Evolutionary conservation across 164 flowering plant species (phyloP).

Genomic region (Warburgia ugandensis): DNA sequence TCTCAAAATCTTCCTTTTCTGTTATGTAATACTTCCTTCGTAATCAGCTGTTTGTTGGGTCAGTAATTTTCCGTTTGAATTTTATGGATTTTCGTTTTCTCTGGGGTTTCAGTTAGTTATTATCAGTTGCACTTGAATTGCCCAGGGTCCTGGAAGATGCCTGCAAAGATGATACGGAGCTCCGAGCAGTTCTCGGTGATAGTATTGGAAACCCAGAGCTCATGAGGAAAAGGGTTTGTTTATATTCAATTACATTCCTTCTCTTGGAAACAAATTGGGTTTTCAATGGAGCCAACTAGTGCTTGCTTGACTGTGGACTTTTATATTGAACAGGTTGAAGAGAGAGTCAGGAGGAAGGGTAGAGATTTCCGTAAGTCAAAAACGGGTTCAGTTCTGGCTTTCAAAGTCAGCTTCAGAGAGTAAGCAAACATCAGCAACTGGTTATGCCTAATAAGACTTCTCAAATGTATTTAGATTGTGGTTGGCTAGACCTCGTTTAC

Average conservation of each 20-base stretch:
- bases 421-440: constrained; percentile 20
- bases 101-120: neutral
- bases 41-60: too few species aligned
- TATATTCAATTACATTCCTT: too few species aligned
- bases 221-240: constrained; percentile 79
- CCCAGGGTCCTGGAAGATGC: constrained; percentile 79
- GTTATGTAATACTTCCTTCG: too few species aligned
- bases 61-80: too few species aligned
- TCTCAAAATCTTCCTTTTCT: neutral
- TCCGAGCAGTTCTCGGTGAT: constrained; percentile 81
- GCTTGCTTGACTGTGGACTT: too few species aligned
- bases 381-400: constrained; percentile 78
- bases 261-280: too few species aligned
- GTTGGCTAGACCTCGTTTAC: too few species aligned
- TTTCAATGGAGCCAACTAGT: too few species aligned
- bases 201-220: constrained; percentile 91
- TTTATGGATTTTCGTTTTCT: neutral
- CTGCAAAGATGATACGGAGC: constrained; percentile 65
- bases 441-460: neutral
- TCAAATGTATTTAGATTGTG: too few species aligned
- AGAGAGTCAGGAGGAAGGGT: constrained; percentile 71
- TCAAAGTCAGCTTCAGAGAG: constrained; percentile 98
- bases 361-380: constrained; percentile 59
- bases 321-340: too few species aligned
- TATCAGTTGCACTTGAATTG: neutral